These are phyloP conservation scores for Myrmaecium sp. DNA, from an alignment of 2,329 filamentous ascomycete genomes.

Conservation along the genomic window DNA sequence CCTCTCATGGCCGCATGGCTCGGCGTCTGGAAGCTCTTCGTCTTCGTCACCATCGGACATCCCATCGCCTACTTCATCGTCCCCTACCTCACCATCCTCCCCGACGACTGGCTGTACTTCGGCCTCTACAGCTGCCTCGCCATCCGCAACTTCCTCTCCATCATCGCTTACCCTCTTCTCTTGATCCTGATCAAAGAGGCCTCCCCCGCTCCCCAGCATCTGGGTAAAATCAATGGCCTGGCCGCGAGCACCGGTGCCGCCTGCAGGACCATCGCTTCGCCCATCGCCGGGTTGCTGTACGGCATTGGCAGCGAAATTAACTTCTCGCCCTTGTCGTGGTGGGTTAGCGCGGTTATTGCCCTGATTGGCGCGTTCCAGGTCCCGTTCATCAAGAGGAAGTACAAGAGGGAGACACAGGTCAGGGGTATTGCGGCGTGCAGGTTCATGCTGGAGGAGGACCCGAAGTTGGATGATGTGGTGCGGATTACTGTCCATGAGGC, in stretches of 20 bases:
- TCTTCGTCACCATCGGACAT: constrained; percentile 47
- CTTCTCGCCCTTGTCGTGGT: constrained; percentile 47
- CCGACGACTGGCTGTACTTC: constrained; percentile 34
- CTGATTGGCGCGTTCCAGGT: constrained; percentile 38
- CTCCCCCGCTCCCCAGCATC: constrained; percentile 40
- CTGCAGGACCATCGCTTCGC: constrained; percentile 52
- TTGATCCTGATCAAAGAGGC: constrained; percentile 60
- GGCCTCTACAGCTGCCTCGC: constrained; percentile 50
- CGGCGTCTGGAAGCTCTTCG: constrained; percentile 50
- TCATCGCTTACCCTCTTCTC: constrained; percentile 50
- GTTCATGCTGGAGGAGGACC: constrained; percentile 10
- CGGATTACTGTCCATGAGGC: constrained; percentile 7
- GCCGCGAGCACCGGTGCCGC: constrained; percentile 57
- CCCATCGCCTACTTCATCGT: constrained; percentile 52
- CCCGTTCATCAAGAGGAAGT: constrained; percentile 36
- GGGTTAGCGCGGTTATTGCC: constrained; percentile 39
- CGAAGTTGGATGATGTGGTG: constrained; percentile 7
- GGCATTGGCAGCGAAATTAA: constrained; percentile 39
- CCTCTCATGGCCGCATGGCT: constrained; percentile 45
- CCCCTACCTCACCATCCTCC: constrained; percentile 47
- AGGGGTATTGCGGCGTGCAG: constrained; percentile 13
- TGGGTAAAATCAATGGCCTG: constrained; percentile 57
- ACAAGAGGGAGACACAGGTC: constrained; percentile 23
- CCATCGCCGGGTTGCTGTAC: constrained; percentile 51
- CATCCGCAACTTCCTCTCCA: constrained; percentile 50